phyloP scores from a whole-genome alignment of 164 flowering plant species.

The Umbilicus rupestris region DNA sequence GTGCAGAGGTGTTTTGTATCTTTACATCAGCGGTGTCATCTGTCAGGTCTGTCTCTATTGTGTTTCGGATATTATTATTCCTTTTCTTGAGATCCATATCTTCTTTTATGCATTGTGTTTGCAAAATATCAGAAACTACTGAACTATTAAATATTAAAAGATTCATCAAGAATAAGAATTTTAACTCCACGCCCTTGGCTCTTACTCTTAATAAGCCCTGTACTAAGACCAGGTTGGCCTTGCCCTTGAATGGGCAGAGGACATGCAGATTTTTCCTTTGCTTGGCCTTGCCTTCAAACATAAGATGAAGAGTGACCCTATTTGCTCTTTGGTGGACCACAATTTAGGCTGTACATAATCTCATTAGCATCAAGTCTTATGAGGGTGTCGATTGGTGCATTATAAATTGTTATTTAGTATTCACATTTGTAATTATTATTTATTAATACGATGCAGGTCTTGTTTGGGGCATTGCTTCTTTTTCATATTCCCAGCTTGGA shows the following conservation, averaged over 20 bases:
- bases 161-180: not conserved
- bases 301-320: not conserved
- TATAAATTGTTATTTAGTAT: not conserved
- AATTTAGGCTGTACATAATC: not conserved
- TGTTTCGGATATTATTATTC: not conserved
- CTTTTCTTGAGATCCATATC: not conserved
- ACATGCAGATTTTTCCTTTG: not conserved
- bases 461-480: constrained; percentile 14
- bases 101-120: not conserved
- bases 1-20: constrained; percentile 55
- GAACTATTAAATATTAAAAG: not conserved
- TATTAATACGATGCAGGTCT: constrained; percentile 11
- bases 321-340: not conserved
- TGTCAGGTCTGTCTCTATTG: constrained; percentile 54
- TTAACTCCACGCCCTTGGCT: not conserved
- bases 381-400: not conserved
- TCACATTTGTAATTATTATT: not conserved
- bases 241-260: not conserved
- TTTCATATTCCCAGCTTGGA: constrained; percentile 15
- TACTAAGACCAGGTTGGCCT: not conserved
- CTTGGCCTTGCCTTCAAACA: not conserved
- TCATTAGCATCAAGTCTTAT: not conserved
- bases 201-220: not conserved
- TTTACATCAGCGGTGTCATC: constrained; percentile 43
- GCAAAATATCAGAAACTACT: not conserved